Percentiles rank a stretch among this genome's conserved stretches.
phyloP scores from a whole-genome alignment of 805 yeast genomes.

The Saturnispora halmiae region DNA sequence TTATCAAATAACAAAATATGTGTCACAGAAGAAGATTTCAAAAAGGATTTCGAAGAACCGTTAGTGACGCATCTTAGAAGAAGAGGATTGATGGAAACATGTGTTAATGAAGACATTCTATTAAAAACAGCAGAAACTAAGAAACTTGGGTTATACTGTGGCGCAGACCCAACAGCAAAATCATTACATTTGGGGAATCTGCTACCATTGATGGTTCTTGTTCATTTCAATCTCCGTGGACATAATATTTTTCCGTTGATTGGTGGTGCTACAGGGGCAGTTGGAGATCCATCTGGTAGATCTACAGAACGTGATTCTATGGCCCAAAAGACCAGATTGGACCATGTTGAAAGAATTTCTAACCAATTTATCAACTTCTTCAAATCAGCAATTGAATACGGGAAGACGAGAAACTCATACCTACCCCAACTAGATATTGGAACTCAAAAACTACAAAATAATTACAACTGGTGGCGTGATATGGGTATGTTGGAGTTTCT shows the following conservation, averaged over 20 bases:
- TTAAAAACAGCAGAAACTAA: slow-evolving; percentile 19
- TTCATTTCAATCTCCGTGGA: slow-evolving; percentile 80
- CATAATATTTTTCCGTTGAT: slow-evolving; percentile 77
- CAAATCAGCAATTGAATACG: slow-evolving; percentile 51
- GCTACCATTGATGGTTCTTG: slow-evolving; percentile 72
- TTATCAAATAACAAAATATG: slow-evolving; percentile 18
- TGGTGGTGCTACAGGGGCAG: slow-evolving; percentile 92
- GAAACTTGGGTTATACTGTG: slow-evolving; percentile 66
- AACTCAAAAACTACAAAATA: slow-evolving; percentile 37
- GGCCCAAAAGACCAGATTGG: slow-evolving; percentile 39
- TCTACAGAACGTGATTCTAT: slow-evolving; percentile 60
- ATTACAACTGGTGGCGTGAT: slow-evolving; percentile 79
- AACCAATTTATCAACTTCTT: slow-evolving; percentile 57
- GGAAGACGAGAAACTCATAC: slow-evolving; percentile 37
- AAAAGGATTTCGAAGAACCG: slow-evolving; percentile 30
- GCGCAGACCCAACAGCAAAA: slow-evolving; percentile 92
- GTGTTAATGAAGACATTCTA: slow-evolving; percentile 29
- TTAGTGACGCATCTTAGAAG: slow-evolving; percentile 33
- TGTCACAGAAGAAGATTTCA: slow-evolving; percentile 19
- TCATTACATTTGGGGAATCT: slow-evolving; percentile 89
- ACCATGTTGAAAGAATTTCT: slow-evolving; percentile 52
- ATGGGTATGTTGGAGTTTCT: slow-evolving; percentile 71
- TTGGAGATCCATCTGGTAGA: slow-evolving; percentile 96
- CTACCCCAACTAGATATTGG: slow-evolving; percentile 15
- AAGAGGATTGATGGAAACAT: slow-evolving; percentile 39